Percentiles rank a stretch among this genome's conserved stretches.
Conservation (phyloP, 2,329 filamentous ascomycete genomes). For the Purpureocillium takamizusanense region DNA sequence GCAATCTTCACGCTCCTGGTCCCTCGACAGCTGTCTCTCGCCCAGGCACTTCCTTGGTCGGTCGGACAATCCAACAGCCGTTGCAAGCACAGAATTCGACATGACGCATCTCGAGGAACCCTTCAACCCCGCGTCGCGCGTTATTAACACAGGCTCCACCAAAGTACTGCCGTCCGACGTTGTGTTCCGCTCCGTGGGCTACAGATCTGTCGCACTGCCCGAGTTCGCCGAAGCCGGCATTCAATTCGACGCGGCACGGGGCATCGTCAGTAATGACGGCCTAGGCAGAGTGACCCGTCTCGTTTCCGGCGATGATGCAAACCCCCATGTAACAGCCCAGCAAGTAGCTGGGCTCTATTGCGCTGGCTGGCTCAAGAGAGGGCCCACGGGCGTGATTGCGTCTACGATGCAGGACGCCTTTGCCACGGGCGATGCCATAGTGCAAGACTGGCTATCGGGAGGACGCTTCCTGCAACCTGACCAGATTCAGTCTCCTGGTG, state of each 20-base stretch:
- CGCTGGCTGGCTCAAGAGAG: constrained; percentile 92
- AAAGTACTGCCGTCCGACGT: constrained; percentile 54
- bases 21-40: constrained; percentile 75
- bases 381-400: constrained; percentile 91
- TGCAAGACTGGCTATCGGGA: constrained; percentile 58
- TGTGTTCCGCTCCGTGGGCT: constrained; percentile 91
- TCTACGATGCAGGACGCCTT: constrained; percentile 96
- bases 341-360: constrained; percentile 70
- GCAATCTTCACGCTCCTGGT: constrained; percentile 61
- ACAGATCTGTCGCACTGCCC: constrained; percentile 69
- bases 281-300: constrained; percentile 57
- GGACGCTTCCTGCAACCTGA: constrained; percentile 26
- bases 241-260: constrained; percentile 64
- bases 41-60: constrained; percentile 59
- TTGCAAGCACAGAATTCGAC: constrained; percentile 62
- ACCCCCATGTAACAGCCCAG: constrained; percentile 25
- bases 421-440: constrained; percentile 74
- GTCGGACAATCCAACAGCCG: constrained; percentile 29
- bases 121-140: constrained; percentile 42
- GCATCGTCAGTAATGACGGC: constrained; percentile 76
- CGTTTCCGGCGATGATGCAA: constrained; percentile 14
- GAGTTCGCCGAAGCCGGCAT: constrained; percentile 68
- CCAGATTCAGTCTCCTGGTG: constrained; percentile 22
- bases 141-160: constrained; percentile 38
- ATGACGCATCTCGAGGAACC: constrained; percentile 46